Percentiles rank a stretch among this genome's conserved stretches.
phyloP scores from a whole-genome alignment of 371 early-diverging fungal genomes.

The Saksenaea oblongispora region DNA sequence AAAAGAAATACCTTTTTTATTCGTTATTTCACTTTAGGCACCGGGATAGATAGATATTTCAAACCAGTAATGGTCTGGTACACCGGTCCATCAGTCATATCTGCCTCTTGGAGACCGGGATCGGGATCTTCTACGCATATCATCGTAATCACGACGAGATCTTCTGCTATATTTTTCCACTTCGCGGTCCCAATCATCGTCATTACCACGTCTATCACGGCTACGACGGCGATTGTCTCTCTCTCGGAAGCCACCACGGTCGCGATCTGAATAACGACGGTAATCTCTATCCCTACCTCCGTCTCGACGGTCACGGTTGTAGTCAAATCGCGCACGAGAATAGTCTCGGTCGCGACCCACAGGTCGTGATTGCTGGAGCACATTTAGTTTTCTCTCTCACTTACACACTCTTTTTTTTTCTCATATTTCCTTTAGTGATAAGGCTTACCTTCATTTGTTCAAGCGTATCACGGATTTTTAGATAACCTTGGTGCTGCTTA shows the following conservation, averaged over 20 bases:
- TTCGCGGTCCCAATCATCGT: constrained; percentile 34
- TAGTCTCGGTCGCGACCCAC: constrained; percentile 25
- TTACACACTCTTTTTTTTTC: too few species aligned
- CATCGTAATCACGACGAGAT: constrained; percentile 14
- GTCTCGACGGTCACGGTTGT: constrained; percentile 49
- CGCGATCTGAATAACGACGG: constrained; percentile 54
- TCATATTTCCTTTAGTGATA: background rate
- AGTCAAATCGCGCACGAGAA: constrained; percentile 52
- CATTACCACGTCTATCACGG: constrained; percentile 17
- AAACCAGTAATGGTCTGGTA: background rate
- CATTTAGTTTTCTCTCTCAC: background rate
- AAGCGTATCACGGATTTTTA: constrained; percentile 78
- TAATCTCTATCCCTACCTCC: constrained; percentile 57
- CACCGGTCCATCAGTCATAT: constrained; percentile 15
- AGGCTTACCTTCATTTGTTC: constrained; percentile 69
- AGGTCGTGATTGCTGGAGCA: constrained; percentile 1
- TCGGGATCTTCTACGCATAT: constrained; percentile 17
- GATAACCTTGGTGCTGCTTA: constrained; percentile 89
- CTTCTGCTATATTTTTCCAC: constrained; percentile 24
- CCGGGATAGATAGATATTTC: constrained; percentile 2
- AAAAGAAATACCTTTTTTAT: constrained; percentile 2
- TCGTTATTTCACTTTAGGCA: constrained; percentile 4
- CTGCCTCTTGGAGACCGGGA: constrained; percentile 27
- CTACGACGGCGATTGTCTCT: constrained; percentile 36
- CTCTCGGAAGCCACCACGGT: constrained; percentile 39